Evolutionary conservation across 306 rosid genomes (phyloP), one percentile per base, ranked within the genome.

Genomic region (Ormosia semicastrata): DNA sequence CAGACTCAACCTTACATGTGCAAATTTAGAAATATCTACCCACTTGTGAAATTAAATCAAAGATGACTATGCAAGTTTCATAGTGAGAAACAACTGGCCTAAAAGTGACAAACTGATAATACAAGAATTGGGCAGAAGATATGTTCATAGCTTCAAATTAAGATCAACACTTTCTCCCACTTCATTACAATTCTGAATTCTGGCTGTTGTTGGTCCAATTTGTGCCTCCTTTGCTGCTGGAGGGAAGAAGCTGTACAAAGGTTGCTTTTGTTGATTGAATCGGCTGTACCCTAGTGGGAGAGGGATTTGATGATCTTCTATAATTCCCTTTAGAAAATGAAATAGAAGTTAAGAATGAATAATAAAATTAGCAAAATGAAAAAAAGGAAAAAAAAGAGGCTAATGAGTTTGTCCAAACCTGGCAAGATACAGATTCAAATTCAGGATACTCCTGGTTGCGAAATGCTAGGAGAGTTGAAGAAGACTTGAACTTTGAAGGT

Each of bases 71-170:
- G 66, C 62, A 44, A 50, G 87, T 85, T 68, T 72, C 78, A 82
- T 44, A n/a, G 75, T 75, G 64, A 79, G 80, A 36, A 87, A 60
- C 71, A 83, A 69, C 85, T 76, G 53, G 82, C 82, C 83, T 79
- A 64, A 41, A 79, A 82, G 64, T 58, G 63, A 65, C 62, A 66
- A 79, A 82, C 59, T 58, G 63, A 65, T 46, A 1, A 15, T 12
- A 14, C 52, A 52, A 52, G 36, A 34, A 34, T 43, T 70, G 37
- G 75, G 36, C 37, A 29, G 34, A 65, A 34, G 2, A 39, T 6
- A 63, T 73, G 57, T 78, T 88, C 86, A 91, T 47, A 94, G 85
- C 85, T 90, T 94, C 89, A 94, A 87, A 82, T 85, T 89, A 56
- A 94, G 96, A 86, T 94, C 97, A 74, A 91, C 71, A 73, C 17